phyloP scores from a whole-genome alignment of 495 filamentous ascomycete species.

The Talaromyces adpressus region DNA sequence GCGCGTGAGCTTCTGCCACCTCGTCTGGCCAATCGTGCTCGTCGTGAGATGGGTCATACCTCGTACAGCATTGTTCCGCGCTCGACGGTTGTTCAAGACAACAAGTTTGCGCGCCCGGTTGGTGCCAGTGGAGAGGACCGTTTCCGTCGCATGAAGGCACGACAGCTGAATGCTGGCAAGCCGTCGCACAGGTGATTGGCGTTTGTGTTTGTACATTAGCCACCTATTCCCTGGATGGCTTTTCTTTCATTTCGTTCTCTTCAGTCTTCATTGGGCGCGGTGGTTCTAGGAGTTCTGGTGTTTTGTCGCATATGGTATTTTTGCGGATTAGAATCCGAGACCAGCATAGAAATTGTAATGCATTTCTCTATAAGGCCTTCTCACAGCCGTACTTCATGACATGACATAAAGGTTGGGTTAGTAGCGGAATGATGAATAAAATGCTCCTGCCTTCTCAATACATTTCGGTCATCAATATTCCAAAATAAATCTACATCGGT shows the following conservation, averaged over 20 bases:
- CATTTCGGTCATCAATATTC: no score
- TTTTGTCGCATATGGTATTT: not conserved
- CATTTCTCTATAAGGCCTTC: not conserved
- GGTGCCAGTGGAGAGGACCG: conserved; percentile 71
- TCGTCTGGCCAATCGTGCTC: conserved; percentile 62
- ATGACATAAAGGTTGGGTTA: not conserved
- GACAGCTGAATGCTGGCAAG: conserved; percentile 51
- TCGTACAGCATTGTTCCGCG: conserved; percentile 78
- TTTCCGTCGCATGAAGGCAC: conserved; percentile 73
- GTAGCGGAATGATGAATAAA: no score
- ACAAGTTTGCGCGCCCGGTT: conserved; percentile 53
- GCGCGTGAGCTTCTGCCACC: conserved; percentile 65
- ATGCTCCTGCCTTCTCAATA: no score
- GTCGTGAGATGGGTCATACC: conserved; percentile 58
- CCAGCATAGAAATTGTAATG: not conserved
- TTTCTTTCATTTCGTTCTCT: conserved; percentile 1
- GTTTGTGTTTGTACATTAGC: not conserved
- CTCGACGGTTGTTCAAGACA: conserved; percentile 44
- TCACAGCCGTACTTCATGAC: not conserved
- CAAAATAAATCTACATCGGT: not conserved
- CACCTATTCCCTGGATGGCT: not conserved
- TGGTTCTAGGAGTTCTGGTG: not conserved
- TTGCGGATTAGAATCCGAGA: not conserved
- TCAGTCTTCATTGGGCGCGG: not conserved
- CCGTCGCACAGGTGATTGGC: conserved; percentile 22